These are phyloP conservation scores for Rhododendron henanense DNA, from an alignment of 148 eudicot genomes.

Conservation along the genomic window DNA sequence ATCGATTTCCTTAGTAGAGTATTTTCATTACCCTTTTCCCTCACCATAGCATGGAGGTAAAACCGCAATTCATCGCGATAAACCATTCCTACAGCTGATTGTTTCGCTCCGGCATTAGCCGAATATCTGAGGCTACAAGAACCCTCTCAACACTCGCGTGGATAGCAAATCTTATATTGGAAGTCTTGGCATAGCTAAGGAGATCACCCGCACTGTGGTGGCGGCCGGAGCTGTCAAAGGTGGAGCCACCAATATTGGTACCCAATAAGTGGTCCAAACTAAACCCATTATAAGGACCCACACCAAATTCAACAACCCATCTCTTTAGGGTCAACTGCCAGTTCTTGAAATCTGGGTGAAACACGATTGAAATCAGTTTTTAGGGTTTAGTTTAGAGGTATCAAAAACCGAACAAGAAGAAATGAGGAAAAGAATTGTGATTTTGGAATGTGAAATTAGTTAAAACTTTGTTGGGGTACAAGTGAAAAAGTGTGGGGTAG, in stretches of 20 bases:
- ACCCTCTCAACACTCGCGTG: constrained; percentile 71
- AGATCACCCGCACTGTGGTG: constrained; percentile 84
- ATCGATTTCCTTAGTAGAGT: no score
- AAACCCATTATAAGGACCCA: no score
- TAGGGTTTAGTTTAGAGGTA: no score
- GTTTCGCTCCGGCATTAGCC: constrained; percentile 16
- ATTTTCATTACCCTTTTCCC: not conserved
- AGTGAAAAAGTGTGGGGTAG: no score
- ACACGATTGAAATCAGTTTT: no score
- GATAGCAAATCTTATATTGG: constrained; percentile 57
- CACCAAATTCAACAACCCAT: no score
- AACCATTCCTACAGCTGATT: constrained; percentile 70
- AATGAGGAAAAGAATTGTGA: no score
- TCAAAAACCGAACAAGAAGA: no score
- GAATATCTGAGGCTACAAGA: constrained; percentile 39
- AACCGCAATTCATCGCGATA: constrained; percentile 9
- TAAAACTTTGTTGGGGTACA: no score
- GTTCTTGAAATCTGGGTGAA: no score
- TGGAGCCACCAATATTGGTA: constrained; percentile 81
- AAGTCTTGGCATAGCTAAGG: constrained; percentile 43
- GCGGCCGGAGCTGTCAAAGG: constrained; percentile 58
- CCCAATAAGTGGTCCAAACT: constrained; percentile 24
- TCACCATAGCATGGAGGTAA: constrained; percentile 69
- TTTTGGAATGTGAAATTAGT: no score
- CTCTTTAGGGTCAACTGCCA: no score